These are phyloP conservation scores for Backusella luteola DNA, from an alignment of 192 early-diverging fungal genomes.

Conservation along the genomic window DNA sequence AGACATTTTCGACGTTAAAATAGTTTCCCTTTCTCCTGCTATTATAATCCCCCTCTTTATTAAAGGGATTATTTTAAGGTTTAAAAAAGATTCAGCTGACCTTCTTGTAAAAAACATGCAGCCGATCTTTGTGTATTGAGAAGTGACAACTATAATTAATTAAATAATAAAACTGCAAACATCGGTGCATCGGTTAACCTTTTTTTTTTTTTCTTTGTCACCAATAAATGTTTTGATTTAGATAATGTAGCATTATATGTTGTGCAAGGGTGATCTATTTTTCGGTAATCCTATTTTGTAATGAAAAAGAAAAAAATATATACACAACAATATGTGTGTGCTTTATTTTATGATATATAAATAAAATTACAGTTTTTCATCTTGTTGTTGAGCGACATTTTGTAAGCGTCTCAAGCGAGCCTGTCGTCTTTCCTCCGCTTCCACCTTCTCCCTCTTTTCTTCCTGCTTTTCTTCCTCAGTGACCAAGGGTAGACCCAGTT, in stretches of 20 bases:
- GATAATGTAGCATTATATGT: too few species aligned
- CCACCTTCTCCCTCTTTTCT: constrained; percentile 8
- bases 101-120: neutral
- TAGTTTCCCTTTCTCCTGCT: neutral
- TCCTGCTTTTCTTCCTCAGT: constrained; percentile 29
- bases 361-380: constrained; percentile 6
- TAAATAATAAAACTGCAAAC: neutral
- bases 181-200: neutral
- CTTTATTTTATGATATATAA: neutral
- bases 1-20: neutral
- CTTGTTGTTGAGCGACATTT: neutral
- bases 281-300: neutral
- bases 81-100: neutral
- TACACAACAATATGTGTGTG: neutral
- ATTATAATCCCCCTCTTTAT: neutral
- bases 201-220: too few species aligned
- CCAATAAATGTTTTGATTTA: too few species aligned
- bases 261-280: too few species aligned
- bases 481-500: constrained; percentile 22
- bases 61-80: neutral
- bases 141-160: too few species aligned
- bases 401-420: constrained; percentile 18
- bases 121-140: neutral
- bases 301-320: neutral
- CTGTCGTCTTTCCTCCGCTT: constrained; percentile 13